Percentiles rank a stretch among this genome's conserved stretches.
Evolutionary conservation across 1,284 basidiomycete species (phyloP).

Genomic region (Meripilus lineatus): DNA sequence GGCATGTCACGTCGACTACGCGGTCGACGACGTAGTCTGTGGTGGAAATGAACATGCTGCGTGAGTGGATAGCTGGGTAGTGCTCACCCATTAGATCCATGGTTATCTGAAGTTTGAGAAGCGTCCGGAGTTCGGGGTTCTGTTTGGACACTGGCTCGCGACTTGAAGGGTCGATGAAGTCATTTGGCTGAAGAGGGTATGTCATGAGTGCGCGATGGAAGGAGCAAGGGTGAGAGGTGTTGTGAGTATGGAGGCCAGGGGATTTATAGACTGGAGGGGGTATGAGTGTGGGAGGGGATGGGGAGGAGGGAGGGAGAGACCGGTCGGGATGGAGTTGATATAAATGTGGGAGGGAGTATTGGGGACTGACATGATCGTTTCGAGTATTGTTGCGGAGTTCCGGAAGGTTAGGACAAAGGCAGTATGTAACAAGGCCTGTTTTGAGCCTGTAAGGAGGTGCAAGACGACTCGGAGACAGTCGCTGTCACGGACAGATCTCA

Average conservation of each 20-base stretch:
- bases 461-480: too few relatives aligned
- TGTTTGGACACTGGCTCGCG: neutral
- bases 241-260: neutral
- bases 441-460: too few relatives aligned
- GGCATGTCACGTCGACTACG: constrained; percentile 57
- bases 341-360: neutral
- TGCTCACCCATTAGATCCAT: neutral
- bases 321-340: neutral
- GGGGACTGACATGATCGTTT: too few relatives aligned
- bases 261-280: constrained; percentile 2
- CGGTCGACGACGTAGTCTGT: constrained; percentile 64
- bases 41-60: neutral
- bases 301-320: neutral
- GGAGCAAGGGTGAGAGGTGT: neutral
- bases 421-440: too few relatives aligned
- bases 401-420: constrained; percentile 11
- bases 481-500: too few relatives aligned
- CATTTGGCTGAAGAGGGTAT: neutral
- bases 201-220: constrained; percentile 30
- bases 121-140: neutral
- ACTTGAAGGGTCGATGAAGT: neutral
- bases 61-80: neutral
- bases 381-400: constrained; percentile 8
- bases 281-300: constrained; percentile 2
- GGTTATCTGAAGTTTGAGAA: neutral